Evolutionary conservation across 345 rosid species (phyloP).

Genomic region (Laguncularia racemosa): DNA sequence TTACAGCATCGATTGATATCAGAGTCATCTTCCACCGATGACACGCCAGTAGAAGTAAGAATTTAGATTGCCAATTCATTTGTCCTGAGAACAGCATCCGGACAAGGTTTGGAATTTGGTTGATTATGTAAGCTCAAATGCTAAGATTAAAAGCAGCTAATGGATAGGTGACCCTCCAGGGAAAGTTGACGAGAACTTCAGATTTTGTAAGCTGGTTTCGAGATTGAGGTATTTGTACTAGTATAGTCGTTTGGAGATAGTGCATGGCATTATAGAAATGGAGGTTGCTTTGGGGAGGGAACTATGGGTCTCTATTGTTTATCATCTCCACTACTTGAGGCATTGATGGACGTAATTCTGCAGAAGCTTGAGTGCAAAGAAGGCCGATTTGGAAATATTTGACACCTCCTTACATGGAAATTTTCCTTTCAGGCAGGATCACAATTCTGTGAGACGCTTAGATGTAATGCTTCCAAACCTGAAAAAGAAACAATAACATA

Average conservation of each 20-base stretch:
- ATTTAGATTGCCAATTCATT: too few species aligned
- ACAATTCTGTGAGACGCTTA: constrained; percentile 4
- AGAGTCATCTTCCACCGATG: too few species aligned
- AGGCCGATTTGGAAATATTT: constrained; percentile 13
- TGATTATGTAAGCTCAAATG: too few species aligned
- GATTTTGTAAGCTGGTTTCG: constrained; percentile 5
- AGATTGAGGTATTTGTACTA: constrained; percentile 1
- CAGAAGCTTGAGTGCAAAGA: constrained; percentile 17
- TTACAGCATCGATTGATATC: too few species aligned
- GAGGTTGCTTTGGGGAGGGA: constrained; percentile 15
- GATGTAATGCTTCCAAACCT: constrained; percentile 13
- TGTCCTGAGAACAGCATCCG: too few species aligned
- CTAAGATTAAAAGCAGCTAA: too few species aligned
- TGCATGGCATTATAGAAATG: constrained; percentile 9
- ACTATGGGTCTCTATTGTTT: neutral
- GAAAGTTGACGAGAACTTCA: constrained; percentile 1
- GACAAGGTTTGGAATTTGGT: too few species aligned
- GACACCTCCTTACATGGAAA: constrained; percentile 5
- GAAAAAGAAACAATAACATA: too few species aligned
- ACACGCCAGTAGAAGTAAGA: too few species aligned
- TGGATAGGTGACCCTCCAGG: neutral
- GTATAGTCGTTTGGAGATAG: neutral
- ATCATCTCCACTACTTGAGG: constrained; percentile 11
- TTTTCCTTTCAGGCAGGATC: constrained; percentile 7
- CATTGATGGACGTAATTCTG: constrained; percentile 15